These are phyloP conservation scores for Saccharomycopsis sp. DNA, from an alignment of 805 yeast species.

Conservation along the genomic window DNA sequence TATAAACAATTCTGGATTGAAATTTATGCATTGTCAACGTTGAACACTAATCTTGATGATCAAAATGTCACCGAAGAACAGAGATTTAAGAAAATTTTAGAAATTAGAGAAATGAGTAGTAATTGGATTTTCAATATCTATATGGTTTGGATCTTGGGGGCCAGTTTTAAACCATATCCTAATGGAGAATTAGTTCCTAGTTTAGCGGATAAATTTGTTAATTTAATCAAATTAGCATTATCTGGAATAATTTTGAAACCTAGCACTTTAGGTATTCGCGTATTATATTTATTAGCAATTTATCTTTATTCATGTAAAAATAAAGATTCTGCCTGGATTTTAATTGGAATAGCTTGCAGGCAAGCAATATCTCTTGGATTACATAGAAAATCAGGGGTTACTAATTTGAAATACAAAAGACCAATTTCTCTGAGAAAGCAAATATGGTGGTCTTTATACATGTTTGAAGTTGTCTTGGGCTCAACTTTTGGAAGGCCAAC, in stretches of 20 bases:
- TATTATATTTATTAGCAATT: constrained; percentile 35
- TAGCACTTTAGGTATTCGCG: constrained; percentile 37
- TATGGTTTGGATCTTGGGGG: constrained; percentile 39
- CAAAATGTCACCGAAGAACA: background rate
- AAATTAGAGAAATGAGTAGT: constrained; percentile 17
- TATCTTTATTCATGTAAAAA: constrained; percentile 39
- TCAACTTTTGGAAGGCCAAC: constrained; percentile 41
- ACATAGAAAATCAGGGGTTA: constrained; percentile 34
- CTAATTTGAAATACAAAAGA: constrained; percentile 34
- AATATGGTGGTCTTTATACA: constrained; percentile 37
- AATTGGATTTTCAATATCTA: constrained; percentile 37
- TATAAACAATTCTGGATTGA: constrained; percentile 37
- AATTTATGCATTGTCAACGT: constrained; percentile 20
- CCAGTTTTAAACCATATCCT: constrained; percentile 29
- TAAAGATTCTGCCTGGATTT: constrained; percentile 42
- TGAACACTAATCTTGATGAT: background rate
- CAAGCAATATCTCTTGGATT: constrained; percentile 45
- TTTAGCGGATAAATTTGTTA: constrained; percentile 30
- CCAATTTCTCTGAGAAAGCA: constrained; percentile 27
- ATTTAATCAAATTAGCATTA: constrained; percentile 36
- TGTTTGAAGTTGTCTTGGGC: constrained; percentile 35
- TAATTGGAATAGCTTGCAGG: constrained; percentile 40
- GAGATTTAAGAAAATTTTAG: constrained; percentile 9
- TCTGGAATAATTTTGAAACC: constrained; percentile 40
- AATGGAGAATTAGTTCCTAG: constrained; percentile 27